These are phyloP conservation scores for Solanum appendiculatum DNA, from an alignment of 257 asterid species.

Conservation along the genomic window DNA sequence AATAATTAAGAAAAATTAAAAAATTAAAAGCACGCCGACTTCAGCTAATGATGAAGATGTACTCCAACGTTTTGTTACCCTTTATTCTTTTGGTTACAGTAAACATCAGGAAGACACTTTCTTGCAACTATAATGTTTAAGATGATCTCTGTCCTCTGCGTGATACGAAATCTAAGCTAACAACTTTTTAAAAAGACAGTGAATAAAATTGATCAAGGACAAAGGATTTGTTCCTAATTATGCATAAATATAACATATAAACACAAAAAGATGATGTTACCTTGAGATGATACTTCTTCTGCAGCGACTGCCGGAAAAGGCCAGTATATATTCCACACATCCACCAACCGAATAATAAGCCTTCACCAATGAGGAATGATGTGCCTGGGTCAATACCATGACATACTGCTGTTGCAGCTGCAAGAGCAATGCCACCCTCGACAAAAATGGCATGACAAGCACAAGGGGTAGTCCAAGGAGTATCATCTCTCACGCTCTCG, in stretches of 20 bases:
- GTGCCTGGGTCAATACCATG: slow-evolving; percentile 90
- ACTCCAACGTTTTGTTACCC: background rate
- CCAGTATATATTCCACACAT: slow-evolving; percentile 99
- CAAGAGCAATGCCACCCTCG: slow-evolving; percentile 85
- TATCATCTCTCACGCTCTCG: slow-evolving; percentile 68
- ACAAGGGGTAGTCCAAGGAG: slow-evolving; percentile 91
- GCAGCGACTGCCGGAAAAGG: slow-evolving; percentile 67
- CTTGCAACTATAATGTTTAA: background rate
- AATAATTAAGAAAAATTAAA: background rate
- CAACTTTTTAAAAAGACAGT: background rate
- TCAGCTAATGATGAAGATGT: background rate
- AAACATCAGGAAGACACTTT: background rate
- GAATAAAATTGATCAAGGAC: background rate
- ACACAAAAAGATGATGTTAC: slow-evolving; percentile 20
- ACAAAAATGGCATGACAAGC: slow-evolving; percentile 82
- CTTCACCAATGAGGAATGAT: slow-evolving; percentile 76
- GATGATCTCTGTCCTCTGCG: background rate
- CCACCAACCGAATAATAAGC: slow-evolving; percentile 98
- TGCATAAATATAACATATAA: background rate
- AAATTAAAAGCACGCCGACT: background rate
- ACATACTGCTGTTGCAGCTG: slow-evolving; percentile 60
- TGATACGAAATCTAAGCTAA: background rate
- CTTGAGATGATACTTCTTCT: slow-evolving; percentile 97
- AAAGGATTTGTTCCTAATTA: background rate
- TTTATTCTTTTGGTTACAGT: background rate